Percentiles rank a stretch among this genome's conserved stretches.
These are phyloP conservation scores for Escovopsis weberi DNA, from an alignment of 2,329 filamentous ascomycete genomes.

Conservation along the genomic window DNA sequence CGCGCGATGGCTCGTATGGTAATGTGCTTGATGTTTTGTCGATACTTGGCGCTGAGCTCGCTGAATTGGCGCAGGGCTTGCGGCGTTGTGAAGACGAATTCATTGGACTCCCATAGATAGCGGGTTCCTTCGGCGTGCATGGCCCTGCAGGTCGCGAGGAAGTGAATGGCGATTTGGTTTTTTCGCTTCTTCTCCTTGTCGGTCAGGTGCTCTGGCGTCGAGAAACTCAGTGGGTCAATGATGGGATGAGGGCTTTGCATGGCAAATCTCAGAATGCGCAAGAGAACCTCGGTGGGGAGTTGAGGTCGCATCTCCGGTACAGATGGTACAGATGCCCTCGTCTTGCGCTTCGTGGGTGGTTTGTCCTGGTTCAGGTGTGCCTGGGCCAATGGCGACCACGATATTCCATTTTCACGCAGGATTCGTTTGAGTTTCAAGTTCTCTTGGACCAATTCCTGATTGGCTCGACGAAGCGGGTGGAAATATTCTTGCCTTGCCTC, in stretches of 20 bases:
- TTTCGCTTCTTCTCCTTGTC: conserved; percentile 26
- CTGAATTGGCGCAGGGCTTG: conserved; percentile 34
- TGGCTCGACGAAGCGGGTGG: conserved; percentile 31
- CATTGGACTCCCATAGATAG: conserved; percentile 36
- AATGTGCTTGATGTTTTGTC: conserved; percentile 29
- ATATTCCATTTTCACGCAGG: conserved; percentile 35
- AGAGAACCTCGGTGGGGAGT: conserved; percentile 37
- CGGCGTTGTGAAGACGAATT: conserved; percentile 39
- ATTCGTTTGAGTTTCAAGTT: conserved; percentile 35
- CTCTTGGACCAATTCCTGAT: conserved; percentile 31
- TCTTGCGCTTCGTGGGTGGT: conserved; percentile 17
- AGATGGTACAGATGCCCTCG: conserved; percentile 15
- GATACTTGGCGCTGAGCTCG: conserved; percentile 27
- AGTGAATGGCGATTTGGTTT: conserved; percentile 37
- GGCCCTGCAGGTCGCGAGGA: conserved; percentile 36
- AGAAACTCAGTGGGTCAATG: conserved; percentile 36
- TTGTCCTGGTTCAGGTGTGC: conserved; percentile 18
- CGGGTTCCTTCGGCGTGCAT: conserved; percentile 34
- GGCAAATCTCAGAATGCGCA: conserved; percentile 37
- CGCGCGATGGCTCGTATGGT: conserved; percentile 39
- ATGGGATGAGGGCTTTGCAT: conserved; percentile 34
- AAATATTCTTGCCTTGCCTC: conserved; percentile 33
- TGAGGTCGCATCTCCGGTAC: conserved; percentile 21
- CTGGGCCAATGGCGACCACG: conserved; percentile 29
- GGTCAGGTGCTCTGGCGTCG: conserved; percentile 28